phyloP scores from a whole-genome alignment of 495 filamentous ascomycete genomes.

The Amniculicola lignicola region DNA sequence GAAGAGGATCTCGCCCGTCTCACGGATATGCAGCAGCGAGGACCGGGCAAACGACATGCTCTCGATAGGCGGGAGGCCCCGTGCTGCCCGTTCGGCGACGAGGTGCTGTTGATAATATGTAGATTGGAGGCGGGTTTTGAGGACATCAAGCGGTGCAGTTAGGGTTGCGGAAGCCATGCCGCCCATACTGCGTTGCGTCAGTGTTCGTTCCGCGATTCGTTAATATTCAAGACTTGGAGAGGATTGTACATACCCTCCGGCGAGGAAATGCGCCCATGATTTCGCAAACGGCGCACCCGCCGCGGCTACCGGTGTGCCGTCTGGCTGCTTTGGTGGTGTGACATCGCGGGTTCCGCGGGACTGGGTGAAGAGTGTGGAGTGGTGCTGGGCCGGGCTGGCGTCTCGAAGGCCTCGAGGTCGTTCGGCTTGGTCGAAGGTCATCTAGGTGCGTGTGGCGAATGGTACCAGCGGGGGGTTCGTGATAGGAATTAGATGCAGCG shows the following conservation, averaged over 20 bases:
- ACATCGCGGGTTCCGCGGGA: conserved; percentile 62
- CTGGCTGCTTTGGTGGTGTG: conserved; percentile 44
- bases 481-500: too few relatives aligned
- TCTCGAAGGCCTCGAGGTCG: conserved; percentile 16
- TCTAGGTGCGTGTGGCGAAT: conserved; percentile 8
- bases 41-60: conserved; percentile 48
- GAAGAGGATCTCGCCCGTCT: conserved; percentile 77
- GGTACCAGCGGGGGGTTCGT: neutral
- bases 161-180: conserved; percentile 85
- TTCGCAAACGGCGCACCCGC: conserved; percentile 58
- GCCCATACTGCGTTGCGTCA: conserved; percentile 57
- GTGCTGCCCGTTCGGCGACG: conserved; percentile 45
- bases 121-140: conserved; percentile 86
- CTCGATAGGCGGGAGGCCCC: conserved; percentile 48
- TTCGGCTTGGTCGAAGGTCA: conserved; percentile 29
- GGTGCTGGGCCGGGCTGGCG: conserved; percentile 3
- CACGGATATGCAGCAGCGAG: conserved; percentile 61
- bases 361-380: conserved; percentile 44
- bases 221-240: neutral
- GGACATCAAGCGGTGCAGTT: conserved; percentile 83
- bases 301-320: conserved; percentile 39
- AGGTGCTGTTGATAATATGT: conserved; percentile 81
- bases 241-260: conserved; percentile 65
- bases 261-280: conserved; percentile 85
- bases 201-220: too few relatives aligned